A percentile compares a stretch with the other conserved stretches of the same genome.
Conservation (phyloP, 345 rosid species). For the Hirschfeldia incana region DNA sequence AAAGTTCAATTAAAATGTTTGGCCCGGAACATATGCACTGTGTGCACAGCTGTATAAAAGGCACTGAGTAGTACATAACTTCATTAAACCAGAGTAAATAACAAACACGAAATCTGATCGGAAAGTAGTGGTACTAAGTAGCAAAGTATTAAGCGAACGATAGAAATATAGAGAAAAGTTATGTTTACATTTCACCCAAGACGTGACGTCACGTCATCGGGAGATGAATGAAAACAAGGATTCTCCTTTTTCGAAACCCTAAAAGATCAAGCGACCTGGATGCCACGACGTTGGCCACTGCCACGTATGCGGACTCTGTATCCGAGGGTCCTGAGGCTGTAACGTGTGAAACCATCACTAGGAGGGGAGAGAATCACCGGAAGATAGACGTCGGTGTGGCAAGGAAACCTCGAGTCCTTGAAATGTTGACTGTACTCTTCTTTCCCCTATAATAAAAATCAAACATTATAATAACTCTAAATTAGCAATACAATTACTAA, state of each 20-base stretch:
- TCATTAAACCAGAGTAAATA: neutral
- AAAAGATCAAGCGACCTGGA: neutral
- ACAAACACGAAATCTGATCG: neutral
- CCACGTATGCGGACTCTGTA: neutral
- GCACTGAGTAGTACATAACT: neutral
- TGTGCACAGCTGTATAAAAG: too few species aligned
- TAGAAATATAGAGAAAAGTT: neutral
- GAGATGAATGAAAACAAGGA: conserved; percentile 47
- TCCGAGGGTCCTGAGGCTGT: conserved; percentile 29
- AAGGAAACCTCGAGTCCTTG: conserved; percentile 38
- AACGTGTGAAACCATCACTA: conserved; percentile 36
- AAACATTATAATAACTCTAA: neutral
- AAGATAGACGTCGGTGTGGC: conserved; percentile 42
- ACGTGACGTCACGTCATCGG: conserved; percentile 23
- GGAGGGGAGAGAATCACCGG: conserved; percentile 50
- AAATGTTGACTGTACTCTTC: conserved; percentile 32
- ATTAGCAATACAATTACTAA: neutral
- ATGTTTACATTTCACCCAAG: conserved; percentile 54
- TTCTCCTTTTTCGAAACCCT: conserved; percentile 12
- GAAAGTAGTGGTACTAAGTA: neutral
- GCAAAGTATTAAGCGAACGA: neutral
- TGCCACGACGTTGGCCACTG: neutral
- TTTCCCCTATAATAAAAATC: conserved; percentile 42
- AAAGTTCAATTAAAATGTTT: too few species aligned
- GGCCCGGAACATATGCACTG: too few species aligned